Evolutionary conservation across 176 grass and related monocot genomes (phyloP).

Genomic region (Saccharum officinarum): DNA sequence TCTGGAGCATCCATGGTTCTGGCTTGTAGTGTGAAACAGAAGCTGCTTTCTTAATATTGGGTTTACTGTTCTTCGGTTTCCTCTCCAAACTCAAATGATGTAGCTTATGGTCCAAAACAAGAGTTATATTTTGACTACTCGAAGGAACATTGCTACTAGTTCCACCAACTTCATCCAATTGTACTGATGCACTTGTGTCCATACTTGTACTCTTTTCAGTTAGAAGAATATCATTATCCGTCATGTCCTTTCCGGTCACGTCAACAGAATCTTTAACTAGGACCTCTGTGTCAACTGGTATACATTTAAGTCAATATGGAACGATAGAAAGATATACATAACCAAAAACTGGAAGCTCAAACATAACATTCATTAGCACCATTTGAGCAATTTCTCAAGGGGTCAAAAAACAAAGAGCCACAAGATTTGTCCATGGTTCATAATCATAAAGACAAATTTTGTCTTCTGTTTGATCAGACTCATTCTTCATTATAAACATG

Average conservation of each 20-base stretch:
- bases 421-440: neutral
- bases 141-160: slow-evolving; percentile 28
- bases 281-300: slow-evolving; percentile 42
- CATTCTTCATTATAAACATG: neutral
- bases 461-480: neutral
- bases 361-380: neutral
- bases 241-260: slow-evolving; percentile 30
- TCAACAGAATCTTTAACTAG: slow-evolving; percentile 33
- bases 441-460: neutral
- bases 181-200: slow-evolving; percentile 15
- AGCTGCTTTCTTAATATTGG: slow-evolving; percentile 46
- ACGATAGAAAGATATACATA: slow-evolving; percentile 1
- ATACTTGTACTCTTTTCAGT: slow-evolving; percentile 25
- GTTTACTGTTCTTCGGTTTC: slow-evolving; percentile 42
- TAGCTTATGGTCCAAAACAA: slow-evolving; percentile 48
- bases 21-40: slow-evolving; percentile 64
- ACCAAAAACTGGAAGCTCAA: neutral
- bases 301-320: slow-evolving; percentile 27
- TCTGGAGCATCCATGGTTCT: slow-evolving; percentile 79
- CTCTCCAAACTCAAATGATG: slow-evolving; percentile 64
- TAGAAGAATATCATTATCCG: slow-evolving; percentile 23
- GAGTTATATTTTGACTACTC: slow-evolving; percentile 28
- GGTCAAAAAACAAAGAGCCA: neutral
- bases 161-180: slow-evolving; percentile 13
- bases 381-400: neutral